A percentile compares a stretch with the other conserved stretches of the same genome.
These are phyloP conservation scores for Plasmodium billcollinsi DNA, from an alignment of 169 alveolate genomes.

Conservation along the genomic window DNA sequence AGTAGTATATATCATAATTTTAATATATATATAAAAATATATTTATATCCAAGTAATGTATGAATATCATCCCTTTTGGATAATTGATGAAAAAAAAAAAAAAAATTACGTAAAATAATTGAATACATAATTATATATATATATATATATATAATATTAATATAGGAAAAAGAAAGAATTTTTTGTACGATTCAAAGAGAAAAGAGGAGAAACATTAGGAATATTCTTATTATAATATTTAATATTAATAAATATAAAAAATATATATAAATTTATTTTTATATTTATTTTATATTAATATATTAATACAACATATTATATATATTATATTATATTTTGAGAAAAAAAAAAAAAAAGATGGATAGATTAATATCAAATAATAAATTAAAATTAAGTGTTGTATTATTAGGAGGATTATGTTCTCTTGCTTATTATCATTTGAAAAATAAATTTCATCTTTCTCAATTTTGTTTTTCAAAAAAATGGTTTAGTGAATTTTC, in stretches of 20 bases:
- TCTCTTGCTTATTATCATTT: constrained; percentile 53
- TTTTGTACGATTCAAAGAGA: background rate
- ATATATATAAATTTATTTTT: background rate
- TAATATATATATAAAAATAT: too few species aligned
- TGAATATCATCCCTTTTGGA: too few species aligned
- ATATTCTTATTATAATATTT: too few species aligned
- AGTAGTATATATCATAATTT: too few species aligned
- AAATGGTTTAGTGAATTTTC: constrained; percentile 73
- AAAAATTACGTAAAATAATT: too few species aligned
- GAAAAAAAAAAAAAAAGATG: constrained; percentile 39
- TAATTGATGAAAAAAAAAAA: too few species aligned
- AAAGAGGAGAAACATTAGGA: background rate
- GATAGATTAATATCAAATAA: constrained; percentile 26
- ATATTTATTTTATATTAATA: background rate
- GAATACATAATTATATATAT: too few species aligned
- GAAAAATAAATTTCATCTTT: constrained; percentile 17
- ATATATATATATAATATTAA: background rate
- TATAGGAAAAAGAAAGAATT: background rate
- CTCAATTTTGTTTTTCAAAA: constrained; percentile 34
- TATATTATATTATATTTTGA: background rate
- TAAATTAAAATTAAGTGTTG: constrained; percentile 21
- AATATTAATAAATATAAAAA: too few species aligned
- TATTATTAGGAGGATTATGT: constrained; percentile 51
- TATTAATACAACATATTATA: background rate
- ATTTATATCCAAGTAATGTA: too few species aligned